Base-by-base conservation (phyloP, 2,329 filamentous ascomycete genomes). In the Trichoderma sp. region DNA sequence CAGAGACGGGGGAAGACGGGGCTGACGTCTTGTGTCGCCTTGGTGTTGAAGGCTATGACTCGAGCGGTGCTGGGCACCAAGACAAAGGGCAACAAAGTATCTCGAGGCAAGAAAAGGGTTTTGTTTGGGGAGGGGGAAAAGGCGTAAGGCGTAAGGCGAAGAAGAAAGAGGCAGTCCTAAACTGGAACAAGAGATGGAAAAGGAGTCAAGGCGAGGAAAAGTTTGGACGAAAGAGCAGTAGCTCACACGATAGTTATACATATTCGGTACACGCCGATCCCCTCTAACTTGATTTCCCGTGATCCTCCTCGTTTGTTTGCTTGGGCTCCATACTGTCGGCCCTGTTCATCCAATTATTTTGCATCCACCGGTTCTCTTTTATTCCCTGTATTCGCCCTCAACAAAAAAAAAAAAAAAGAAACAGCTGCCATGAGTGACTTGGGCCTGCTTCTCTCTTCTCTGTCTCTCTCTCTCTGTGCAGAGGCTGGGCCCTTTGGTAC, bases 21-120 rank as follows among this genome's bases (percentile, higher is more conserved):
- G 61, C 68, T 63, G 64, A 68, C 43, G 39, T 46, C 58, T 68
- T 69, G 68, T 63, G 68, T 68, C 39, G 56, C 64, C 68, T 69
- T 63, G 64, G n/a, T n/a, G 64, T 28, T 30, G 55, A 30, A 56
- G 67, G 39, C 32, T 37, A 52, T 58, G 49, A 58, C 61, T 69
- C 54, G 67, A 52, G 32, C 32, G 32, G 51, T 32, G 39, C 37
- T 54, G 14, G 39, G 43, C 32, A 65, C 46, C 30, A 46, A 60
- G 61, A 58, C 32, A 51, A 24, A 30, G 24, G 13, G 26, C 39
- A 43, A 37, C 52, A 58, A 16, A 56, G 24, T 56, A 43, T 43
- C 39, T 43, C 10, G 39, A n/a, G 39, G 39, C 39, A n/a, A 43
- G 49, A 24, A 49, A 52, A 49, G 37, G 11, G 8, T 56, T 13